Evolutionary conservation across 2,329 filamentous ascomycete species (phyloP), one percentile per base, ranked within the genome.

Genomic region (Aspergillus chevalieri): DNA sequence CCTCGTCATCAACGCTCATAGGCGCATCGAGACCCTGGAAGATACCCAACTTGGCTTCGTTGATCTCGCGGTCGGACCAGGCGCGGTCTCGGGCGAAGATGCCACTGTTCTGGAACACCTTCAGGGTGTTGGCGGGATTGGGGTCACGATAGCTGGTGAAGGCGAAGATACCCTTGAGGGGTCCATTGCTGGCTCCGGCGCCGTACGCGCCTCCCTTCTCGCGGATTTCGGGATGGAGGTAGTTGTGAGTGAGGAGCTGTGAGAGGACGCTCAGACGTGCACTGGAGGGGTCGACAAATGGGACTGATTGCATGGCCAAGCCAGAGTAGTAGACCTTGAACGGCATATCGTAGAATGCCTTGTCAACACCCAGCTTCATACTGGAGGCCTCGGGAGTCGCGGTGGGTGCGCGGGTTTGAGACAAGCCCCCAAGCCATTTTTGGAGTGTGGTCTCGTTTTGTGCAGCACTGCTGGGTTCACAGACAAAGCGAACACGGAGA

Each of bases 81-180:
- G 83, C 69, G 61, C 86, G 86, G 57, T 95, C 85, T 9, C 83
- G 78, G 0, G 91, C 93, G 83, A 90, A 96, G 21, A 79, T 75
- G 1, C 92, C 93, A 1, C 89, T 87, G 49, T 86, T 85, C 28
- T 80, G 77, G 83, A 96, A 95, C 52, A 96, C 87, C 49, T 80
- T 82, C 57, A 97, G 74, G 0, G 89, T 92, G 69, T 95, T 96
- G 54, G 85, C 78, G 0, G 93, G 92, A 65, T 97, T 96, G 2
- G 93, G 93, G 66, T 98, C 93, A 46, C 93, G 87, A 77, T 98
- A 98, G 42, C 88, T 92, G 73, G 95, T 96, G 74, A 96, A 94
- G 14, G 89, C 89, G 60, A 98, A 97, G 1, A 95, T 69, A 21
- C 91, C 92, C 57, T 89, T 86, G 6, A 95, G 74, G 0, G 86